phyloP scores from a whole-genome alignment of 495 filamentous ascomycete species.

The Podospora fimiseda region DNA sequence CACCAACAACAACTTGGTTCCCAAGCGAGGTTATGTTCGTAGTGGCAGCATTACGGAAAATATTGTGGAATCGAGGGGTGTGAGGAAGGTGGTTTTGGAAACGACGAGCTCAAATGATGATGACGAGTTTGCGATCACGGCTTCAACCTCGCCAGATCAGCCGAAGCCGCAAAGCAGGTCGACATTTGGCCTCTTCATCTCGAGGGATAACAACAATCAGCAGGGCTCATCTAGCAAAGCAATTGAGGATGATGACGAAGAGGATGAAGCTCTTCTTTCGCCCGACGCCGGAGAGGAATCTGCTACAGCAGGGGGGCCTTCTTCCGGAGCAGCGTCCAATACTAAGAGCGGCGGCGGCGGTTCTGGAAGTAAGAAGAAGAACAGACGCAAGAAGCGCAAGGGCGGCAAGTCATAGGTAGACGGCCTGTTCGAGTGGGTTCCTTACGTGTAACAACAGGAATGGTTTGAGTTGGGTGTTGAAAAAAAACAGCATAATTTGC shows the following conservation, averaged over 20 bases:
- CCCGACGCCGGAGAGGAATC: conserved; percentile 11
- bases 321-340: conserved; percentile 1
- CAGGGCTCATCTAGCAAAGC: not conserved
- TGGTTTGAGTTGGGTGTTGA: not conserved
- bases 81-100: conserved; percentile 80
- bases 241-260: conserved; percentile 17
- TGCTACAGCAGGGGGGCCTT: conserved; percentile 10
- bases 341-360: conserved; percentile 10
- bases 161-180: conserved; percentile 11
- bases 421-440: conserved; percentile 15
- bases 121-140: conserved; percentile 16
- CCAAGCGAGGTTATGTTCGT: conserved; percentile 54
- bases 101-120: conserved; percentile 49
- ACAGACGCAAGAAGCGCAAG: conserved; percentile 38
- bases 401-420: conserved; percentile 34
- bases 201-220: not conserved
- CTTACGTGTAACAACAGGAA: not conserved
- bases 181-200: conserved; percentile 12
- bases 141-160: conserved; percentile 10
- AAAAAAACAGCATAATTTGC: not conserved
- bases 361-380: conserved; percentile 30
- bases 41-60: conserved; percentile 89
- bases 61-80: conserved; percentile 70
- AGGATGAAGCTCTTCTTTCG: conserved; percentile 13
- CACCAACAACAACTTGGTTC: conserved; percentile 8